phyloP scores from a whole-genome alignment of 169 alveolate species.

The Pseudocohnilembus persalinus region DNA sequence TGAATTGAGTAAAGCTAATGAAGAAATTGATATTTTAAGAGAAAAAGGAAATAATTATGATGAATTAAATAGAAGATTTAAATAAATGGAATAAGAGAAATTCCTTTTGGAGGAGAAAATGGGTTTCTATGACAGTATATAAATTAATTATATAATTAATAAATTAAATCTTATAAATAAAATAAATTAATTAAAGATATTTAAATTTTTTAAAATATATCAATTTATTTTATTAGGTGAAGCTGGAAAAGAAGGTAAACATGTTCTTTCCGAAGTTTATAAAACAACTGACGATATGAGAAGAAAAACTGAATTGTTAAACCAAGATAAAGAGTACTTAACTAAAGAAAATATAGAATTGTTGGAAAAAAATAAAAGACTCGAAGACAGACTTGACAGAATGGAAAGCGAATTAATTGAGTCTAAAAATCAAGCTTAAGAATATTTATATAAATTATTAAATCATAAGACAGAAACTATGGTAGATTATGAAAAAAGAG shows the following conservation, averaged over 20 bases:
- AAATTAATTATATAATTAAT: neutral
- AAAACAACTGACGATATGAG: conserved; percentile 51
- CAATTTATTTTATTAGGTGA: neutral
- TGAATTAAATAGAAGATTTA: conserved; percentile 55
- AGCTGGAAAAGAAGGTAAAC: conserved; percentile 43
- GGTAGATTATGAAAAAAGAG: conserved; percentile 48
- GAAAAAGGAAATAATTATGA: conserved; percentile 56
- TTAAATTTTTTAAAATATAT: too few species aligned
- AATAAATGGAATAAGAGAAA: conserved; percentile 53
- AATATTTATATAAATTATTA: conserved; percentile 61
- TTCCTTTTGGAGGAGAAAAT: conserved; percentile 44
- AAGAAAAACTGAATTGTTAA: conserved; percentile 64
- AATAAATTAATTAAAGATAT: too few species aligned
- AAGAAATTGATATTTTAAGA: conserved; percentile 43
- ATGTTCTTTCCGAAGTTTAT: conserved; percentile 38
- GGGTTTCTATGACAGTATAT: conserved; percentile 37
- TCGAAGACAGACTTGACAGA: conserved; percentile 75
- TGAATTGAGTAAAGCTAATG: conserved; percentile 47
- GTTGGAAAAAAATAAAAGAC: conserved; percentile 61
- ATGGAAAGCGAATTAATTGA: conserved; percentile 64
- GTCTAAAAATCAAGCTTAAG: conserved; percentile 63
- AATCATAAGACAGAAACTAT: conserved; percentile 57
- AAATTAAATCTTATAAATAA: neutral
- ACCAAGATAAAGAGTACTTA: conserved; percentile 69
- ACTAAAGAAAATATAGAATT: conserved; percentile 62